These are phyloP conservation scores for Diaporthe citrichinensis DNA, from an alignment of 2,329 filamentous ascomycete species.

Conservation along the genomic window DNA sequence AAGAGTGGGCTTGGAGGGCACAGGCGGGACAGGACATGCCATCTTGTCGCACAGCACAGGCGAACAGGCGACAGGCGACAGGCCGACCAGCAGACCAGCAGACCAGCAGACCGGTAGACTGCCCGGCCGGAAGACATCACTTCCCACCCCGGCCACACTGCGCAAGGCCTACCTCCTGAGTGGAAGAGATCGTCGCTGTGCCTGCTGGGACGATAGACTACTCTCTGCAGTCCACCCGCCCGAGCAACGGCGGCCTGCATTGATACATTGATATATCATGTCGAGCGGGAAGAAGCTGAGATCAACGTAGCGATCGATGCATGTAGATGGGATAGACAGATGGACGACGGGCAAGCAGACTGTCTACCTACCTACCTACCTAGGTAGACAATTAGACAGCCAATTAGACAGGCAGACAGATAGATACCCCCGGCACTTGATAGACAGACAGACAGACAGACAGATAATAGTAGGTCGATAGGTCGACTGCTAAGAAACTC, in stretches of 20 bases:
- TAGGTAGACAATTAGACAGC: too few relatives aligned
- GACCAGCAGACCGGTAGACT: constrained; percentile 14
- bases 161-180: neutral
- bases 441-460: neutral
- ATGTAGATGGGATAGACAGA: neutral
- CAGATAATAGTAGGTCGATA: neutral
- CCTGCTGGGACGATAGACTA: neutral
- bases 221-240: neutral
- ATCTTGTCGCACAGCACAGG: neutral
- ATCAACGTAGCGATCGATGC: neutral
- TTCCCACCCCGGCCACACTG: neutral
- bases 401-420: neutral
- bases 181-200: neutral
- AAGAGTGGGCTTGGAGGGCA: constrained; percentile 12
- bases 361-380: too few relatives aligned
- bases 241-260: neutral
- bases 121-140: neutral
- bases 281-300: neutral
- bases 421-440: too few relatives aligned
- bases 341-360: neutral
- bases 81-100: neutral
- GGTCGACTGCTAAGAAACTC: neutral
- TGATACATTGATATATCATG: neutral
- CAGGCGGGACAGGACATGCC: constrained; percentile 1
- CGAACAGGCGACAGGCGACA: neutral